Percentiles rank a stretch among this genome's conserved stretches.
Evolutionary conservation across 345 rosid genomes (phyloP).

Genomic region (Linum lewisii): DNA sequence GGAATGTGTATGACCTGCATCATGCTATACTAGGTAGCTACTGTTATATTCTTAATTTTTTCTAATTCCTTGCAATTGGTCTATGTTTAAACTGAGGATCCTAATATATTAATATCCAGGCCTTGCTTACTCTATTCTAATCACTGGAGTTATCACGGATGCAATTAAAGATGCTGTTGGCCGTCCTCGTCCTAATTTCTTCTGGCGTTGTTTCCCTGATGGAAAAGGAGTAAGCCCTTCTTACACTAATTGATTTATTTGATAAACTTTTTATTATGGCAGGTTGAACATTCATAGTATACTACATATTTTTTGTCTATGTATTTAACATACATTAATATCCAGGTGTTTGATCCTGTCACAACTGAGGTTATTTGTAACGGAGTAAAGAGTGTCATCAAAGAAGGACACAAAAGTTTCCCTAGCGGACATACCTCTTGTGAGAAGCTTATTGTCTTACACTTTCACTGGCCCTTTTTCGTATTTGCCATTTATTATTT

Average conservation of each 20-base stretch:
- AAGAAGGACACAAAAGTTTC: conserved; percentile 92
- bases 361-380: conserved; percentile 62
- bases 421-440: conserved; percentile 96
- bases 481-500: background rate
- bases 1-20: conserved; percentile 77
- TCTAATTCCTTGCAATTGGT: conserved; percentile 9
- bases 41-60: conserved; percentile 11
- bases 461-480: background rate
- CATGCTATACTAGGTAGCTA: conserved; percentile 71
- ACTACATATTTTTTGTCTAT: conserved; percentile 8
- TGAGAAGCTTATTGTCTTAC: conserved; percentile 27
- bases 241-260: background rate
- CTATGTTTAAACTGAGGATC: conserved; percentile 1
- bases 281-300: conserved; percentile 1
- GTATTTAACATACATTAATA: conserved; percentile 10
- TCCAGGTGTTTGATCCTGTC: conserved; percentile 49
- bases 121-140: conserved; percentile 62
- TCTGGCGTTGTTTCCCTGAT: conserved; percentile 96
- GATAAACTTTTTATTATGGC: background rate
- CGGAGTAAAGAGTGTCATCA: conserved; percentile 56
- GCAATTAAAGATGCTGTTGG: conserved; percentile 91
- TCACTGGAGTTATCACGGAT: conserved; percentile 80
- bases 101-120: conserved; percentile 32
- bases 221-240: conserved; percentile 56
- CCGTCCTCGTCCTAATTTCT: conserved; percentile 91